phyloP scores from a whole-genome alignment of 345 rosid genomes.

The Fremontodendron californicum region DNA sequence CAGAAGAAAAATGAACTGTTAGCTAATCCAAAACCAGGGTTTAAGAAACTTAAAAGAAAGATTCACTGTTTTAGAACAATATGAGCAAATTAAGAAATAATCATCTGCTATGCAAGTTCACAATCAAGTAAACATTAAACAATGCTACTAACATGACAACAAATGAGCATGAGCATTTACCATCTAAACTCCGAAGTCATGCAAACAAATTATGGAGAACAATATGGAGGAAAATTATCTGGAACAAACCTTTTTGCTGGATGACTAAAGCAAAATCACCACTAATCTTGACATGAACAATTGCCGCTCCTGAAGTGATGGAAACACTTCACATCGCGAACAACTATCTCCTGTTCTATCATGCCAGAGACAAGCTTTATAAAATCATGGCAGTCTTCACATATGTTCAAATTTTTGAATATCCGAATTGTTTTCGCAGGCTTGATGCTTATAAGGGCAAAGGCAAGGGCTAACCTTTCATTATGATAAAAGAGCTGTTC shows the following conservation, averaged over 20 bases:
- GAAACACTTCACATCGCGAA: slow-evolving; percentile 4
- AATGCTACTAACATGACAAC: not conserved
- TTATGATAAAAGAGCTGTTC: slow-evolving; percentile 4
- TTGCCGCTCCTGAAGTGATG: slow-evolving; percentile 5
- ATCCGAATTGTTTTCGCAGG: slow-evolving; percentile 7
- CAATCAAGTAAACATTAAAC: not conserved
- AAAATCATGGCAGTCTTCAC: slow-evolving; percentile 11
- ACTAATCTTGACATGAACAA: slow-evolving; percentile 4
- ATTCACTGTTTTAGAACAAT: not conserved
- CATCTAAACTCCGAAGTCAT: not conserved
- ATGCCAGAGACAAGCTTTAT: slow-evolving; percentile 8
- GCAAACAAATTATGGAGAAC: not conserved
- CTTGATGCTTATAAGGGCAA: slow-evolving; percentile 4
- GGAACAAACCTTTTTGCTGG: not conserved
- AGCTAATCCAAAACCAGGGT: not conserved
- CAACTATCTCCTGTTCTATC: slow-evolving; percentile 10
- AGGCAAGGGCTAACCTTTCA: slow-evolving; percentile 12
- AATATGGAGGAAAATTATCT: not conserved
- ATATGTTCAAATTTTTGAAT: slow-evolving; percentile 1
- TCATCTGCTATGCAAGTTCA: not conserved
- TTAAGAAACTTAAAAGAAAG: not conserved
- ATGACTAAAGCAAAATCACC: not conserved
- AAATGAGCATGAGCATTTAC: not conserved
- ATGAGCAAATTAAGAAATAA: not conserved
- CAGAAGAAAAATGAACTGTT: not conserved